Percentiles rank a stretch among this genome's conserved stretches.
Conservation (phyloP, 2,329 filamentous ascomycete species). For the Claviceps arundinis region DNA sequence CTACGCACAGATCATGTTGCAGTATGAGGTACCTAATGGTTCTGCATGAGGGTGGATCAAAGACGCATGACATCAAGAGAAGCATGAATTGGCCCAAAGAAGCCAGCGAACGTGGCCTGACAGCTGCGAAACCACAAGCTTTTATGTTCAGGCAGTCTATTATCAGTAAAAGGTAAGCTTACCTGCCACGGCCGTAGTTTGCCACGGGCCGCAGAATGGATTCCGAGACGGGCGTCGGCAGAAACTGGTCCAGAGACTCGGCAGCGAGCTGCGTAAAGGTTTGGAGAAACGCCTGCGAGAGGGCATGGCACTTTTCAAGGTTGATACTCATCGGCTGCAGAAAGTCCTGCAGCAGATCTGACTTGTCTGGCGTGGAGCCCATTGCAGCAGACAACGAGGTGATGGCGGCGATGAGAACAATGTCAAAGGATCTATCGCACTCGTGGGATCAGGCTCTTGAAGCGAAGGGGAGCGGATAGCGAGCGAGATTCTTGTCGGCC, state of each 20-base stretch:
- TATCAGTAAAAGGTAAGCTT: constrained; percentile 17
- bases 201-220: constrained; percentile 38
- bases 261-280: constrained; percentile 38
- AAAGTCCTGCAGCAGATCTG: constrained; percentile 26
- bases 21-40: neutral
- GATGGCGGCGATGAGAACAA: neutral
- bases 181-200: constrained; percentile 32
- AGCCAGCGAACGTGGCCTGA: no score
- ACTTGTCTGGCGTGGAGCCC: constrained; percentile 2
- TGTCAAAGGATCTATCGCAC: neutral
- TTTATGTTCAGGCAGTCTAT: no score
- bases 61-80: no score
- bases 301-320: constrained; percentile 26
- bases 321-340: constrained; percentile 38
- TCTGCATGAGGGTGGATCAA: no score
- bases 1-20: neutral
- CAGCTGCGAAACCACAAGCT: no score
- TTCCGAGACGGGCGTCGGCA: constrained; percentile 48
- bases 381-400: constrained; percentile 10
- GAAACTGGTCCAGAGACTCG: constrained; percentile 40
- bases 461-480: neutral
- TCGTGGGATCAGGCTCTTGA: neutral
- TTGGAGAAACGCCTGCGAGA: constrained; percentile 33
- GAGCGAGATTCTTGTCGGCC: neutral
- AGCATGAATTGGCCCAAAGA: no score